Conservation (phyloP, 345 rosid genomes). For the Turnera subulata region DNA sequence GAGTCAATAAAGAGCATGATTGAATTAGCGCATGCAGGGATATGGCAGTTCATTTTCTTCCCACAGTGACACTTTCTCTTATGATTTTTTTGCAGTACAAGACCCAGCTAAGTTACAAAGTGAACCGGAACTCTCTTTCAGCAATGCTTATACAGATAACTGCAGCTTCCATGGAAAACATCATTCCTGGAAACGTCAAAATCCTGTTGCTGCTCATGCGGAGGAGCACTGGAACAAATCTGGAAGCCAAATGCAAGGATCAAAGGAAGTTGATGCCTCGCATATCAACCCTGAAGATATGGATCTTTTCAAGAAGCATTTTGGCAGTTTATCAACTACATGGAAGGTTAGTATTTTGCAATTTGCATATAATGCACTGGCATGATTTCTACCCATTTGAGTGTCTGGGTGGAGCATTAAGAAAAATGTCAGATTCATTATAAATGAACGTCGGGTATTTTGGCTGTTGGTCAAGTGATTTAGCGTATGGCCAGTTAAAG, state of each 20-base stretch:
- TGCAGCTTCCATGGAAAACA: neutral
- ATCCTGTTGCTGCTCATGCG: conserved; percentile 11
- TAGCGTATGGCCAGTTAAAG: neutral
- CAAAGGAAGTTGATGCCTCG: conserved; percentile 16
- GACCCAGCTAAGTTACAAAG: conserved; percentile 5
- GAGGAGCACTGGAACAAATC: conserved; percentile 22
- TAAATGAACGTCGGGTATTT: too few species aligned
- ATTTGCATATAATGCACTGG: neutral
- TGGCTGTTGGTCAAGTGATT: too few species aligned
- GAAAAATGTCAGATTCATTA: too few species aligned
- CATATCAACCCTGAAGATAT: conserved; percentile 28
- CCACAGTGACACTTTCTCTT: neutral
- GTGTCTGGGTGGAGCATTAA: neutral
- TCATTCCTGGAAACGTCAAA: conserved; percentile 7
- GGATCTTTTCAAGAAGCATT: conserved; percentile 47
- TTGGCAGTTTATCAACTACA: conserved; percentile 46
- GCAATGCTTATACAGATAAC: conserved; percentile 2
- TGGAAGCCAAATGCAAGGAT: conserved; percentile 26
- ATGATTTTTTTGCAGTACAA: conserved; percentile 22
- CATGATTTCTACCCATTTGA: neutral
- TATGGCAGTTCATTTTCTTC: too few species aligned
- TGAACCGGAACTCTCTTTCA: conserved; percentile 6
- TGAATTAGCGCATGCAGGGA: too few species aligned
- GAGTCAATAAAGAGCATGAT: too few species aligned
- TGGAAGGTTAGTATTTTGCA: conserved; percentile 36